phyloP scores from a whole-genome alignment of 2,329 filamentous ascomycete genomes.

The Lachnellula arida region DNA sequence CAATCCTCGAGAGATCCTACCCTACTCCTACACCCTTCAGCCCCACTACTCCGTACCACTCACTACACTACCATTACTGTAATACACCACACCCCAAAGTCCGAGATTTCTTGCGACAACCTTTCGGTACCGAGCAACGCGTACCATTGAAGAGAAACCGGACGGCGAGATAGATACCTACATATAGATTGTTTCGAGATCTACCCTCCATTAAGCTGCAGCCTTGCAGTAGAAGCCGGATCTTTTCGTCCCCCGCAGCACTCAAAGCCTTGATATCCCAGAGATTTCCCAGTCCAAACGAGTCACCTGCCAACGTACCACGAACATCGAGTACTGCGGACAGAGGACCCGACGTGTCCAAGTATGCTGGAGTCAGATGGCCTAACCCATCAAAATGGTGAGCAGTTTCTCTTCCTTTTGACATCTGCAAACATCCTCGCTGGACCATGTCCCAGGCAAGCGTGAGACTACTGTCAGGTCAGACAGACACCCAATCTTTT shows the following conservation, averaged over 20 bases:
- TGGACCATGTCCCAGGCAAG: constrained; percentile 6
- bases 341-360: constrained; percentile 7
- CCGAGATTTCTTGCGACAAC: neutral
- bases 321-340: neutral
- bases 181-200: neutral
- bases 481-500: neutral
- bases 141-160: neutral
- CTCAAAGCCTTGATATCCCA: neutral
- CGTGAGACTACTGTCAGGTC: constrained; percentile 9
- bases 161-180: neutral
- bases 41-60: too few species aligned
- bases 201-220: neutral
- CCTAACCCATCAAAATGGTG: constrained; percentile 27
- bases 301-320: neutral
- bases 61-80: too few species aligned
- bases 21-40: neutral
- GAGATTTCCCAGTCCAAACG: neutral
- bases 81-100: neutral
- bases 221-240: neutral
- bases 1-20: too few species aligned
- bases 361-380: constrained; percentile 33
- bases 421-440: constrained; percentile 2
- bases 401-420: constrained; percentile 5
- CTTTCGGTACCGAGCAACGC: neutral
- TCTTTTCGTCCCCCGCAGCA: neutral